These are phyloP conservation scores for Gossypium rotundifolium DNA, from an alignment of 345 rosid genomes.

Conservation along the genomic window DNA sequence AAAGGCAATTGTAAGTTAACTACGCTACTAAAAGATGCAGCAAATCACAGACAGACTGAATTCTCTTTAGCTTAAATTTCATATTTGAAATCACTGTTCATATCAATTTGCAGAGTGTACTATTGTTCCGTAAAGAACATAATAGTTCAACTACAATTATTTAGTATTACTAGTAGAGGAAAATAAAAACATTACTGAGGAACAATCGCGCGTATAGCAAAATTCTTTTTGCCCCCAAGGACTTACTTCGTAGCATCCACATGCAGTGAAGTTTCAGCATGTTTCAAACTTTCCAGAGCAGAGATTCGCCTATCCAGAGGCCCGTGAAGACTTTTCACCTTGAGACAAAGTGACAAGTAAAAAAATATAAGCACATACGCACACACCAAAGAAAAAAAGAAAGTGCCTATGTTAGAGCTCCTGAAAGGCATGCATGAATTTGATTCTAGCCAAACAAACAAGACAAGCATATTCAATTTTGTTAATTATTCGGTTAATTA, in stretches of 20 bases:
- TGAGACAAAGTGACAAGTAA: slow-evolving; percentile 9
- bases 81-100: neutral
- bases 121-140: neutral
- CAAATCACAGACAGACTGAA: neutral
- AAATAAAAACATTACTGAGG: neutral
- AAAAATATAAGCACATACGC: neutral
- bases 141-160: neutral
- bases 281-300: slow-evolving; percentile 70
- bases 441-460: neutral
- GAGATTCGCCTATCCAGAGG: slow-evolving; percentile 72
- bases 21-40: neutral
- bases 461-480: neutral
- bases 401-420: neutral
- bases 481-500: neutral
- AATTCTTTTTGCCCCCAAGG: neutral
- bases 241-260: slow-evolving; percentile 55
- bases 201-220: neutral
- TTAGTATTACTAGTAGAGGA: neutral
- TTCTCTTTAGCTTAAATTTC: neutral
- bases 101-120: neutral
- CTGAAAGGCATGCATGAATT: neutral
- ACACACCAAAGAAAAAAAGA: neutral
- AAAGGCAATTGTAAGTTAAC: neutral
- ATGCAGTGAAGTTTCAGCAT: slow-evolving; percentile 53
- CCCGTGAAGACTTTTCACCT: slow-evolving; percentile 63